Evolutionary conservation across 139 green algal species (phyloP), one percentile per base, ranked within the genome.

Genomic region (Zygnema circumcarinatum): DNA sequence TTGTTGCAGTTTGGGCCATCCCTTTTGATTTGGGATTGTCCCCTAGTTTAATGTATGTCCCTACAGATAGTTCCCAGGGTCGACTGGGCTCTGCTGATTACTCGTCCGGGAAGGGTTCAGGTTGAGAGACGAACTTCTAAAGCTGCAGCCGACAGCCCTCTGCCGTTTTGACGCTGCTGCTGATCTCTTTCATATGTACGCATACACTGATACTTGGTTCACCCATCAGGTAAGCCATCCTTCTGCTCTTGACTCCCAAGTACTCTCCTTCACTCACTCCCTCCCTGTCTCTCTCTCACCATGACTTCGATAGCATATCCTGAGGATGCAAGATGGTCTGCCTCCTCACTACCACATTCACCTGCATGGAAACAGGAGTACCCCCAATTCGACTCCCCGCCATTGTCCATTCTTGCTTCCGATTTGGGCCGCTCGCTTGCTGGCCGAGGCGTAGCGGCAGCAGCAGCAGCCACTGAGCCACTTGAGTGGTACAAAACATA

Each of bases 151-250:
- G 21, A 87, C 68, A 31, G 42, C 41, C 2, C 38, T 38, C 54
- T 73, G 79, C 3, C 76, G 90, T 11, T 85, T 92, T 76, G 90
- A 93, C 29, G 53, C 86, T 20, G 87, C 87, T 32, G 90, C 90
- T 16, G 90, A 90, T 47, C 39, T 93, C 25, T 33, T 93, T 39
- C 87, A 92, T 84, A 20, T 93, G 31, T 89, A 92, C 83, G 90
- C 87, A 20, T 62, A 90, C 82, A 90, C 87, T 22, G 31, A 83
- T 22, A 76, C 47, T 33, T 90, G 85, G 39, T 93, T 91, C 82
- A 84, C 85, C 2, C 38, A 56, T 32, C 35, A 87, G 2, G 82
- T 88, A 35, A 87, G 73, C 3, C 20, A 36, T 38, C 16, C 36
- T 68, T 84, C 21, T 79, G 36, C 76, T 33, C 21, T 38, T 84